Base-by-base conservation (phyloP, 306 rosid genomes). In the Cicer yamashitae region DNA sequence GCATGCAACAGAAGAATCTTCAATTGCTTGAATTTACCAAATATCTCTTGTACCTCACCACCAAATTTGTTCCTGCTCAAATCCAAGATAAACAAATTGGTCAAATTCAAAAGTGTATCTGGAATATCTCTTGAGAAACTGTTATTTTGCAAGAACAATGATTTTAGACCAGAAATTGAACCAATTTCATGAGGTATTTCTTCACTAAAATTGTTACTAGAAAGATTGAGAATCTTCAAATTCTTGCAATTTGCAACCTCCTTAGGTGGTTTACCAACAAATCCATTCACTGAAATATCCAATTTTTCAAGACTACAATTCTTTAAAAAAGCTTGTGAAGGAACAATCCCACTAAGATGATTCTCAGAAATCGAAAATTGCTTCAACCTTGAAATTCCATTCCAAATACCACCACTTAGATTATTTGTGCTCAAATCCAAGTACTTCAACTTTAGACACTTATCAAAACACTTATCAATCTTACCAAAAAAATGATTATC, bases 391-490 rank as follows among this genome's bases (percentile, higher is more conserved):
- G 75, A 58, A 86, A 91, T 83, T 3, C 90, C 96, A 72, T 6
- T 61, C 97, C 94, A 89, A 3, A 94, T 51, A 0, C 61, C 74
- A 37, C 96, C 98, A 73, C 43, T 75, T 0, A 94, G 76, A 7
- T 64, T 25, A 74, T 94, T 94, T 9, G 86, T 34, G 79, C 97
- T 88, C 83, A 94, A 85, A 86, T 94, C 98, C 84, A 94, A 77
- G 77, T 77, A 50, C 88, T 81, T 76, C 90, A 94, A 70, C 11
- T 70, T 88, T 68, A 10, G 34, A 72, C 98, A 94, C 13, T 62
- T 78, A 22, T 91, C 93, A 67, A 94, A 94, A 62, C 82, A 70
- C 1, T 52, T 58, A 45, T 84, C 85, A 75, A 84, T 79, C 45
- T 63, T 60, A 13, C 97, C 98, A 5, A 81, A 79, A 18, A 94